phyloP scores from a whole-genome alignment of 352 stramenopile species.

The Peronosclerospora sorghi region DNA sequence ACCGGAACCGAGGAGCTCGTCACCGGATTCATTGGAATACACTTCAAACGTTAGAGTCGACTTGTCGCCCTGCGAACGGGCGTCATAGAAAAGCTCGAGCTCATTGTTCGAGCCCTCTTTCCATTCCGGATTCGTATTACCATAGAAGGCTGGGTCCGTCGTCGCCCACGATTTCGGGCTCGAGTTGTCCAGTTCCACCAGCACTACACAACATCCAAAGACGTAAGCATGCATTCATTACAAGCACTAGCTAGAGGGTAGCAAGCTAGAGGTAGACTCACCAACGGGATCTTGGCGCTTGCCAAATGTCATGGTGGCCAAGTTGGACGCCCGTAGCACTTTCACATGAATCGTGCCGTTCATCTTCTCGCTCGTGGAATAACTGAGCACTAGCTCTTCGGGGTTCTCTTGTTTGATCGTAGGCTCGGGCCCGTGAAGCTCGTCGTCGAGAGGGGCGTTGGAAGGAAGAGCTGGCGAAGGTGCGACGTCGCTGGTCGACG shows the following conservation, averaged over 20 bases:
- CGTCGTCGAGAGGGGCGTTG: neutral
- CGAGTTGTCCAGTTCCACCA: slow-evolving; percentile 57
- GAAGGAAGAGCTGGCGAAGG: neutral
- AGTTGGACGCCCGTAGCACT: slow-evolving; percentile 43
- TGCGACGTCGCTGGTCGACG: slow-evolving; percentile 10
- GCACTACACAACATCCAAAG: slow-evolving; percentile 25
- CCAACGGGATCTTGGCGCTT: slow-evolving; percentile 72
- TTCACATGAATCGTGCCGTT: slow-evolving; percentile 73
- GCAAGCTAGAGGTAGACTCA: slow-evolving; percentile 8
- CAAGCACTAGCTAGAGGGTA: neutral
- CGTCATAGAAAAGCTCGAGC: slow-evolving; percentile 76
- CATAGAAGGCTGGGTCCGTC: slow-evolving; percentile 56
- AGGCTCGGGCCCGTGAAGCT: slow-evolving; percentile 2
- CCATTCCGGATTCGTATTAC: slow-evolving; percentile 56
- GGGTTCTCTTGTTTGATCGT: slow-evolving; percentile 11
- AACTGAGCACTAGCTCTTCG: slow-evolving; percentile 1
- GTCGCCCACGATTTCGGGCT: slow-evolving; percentile 44
- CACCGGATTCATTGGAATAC: slow-evolving; percentile 57
- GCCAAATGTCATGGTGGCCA: slow-evolving; percentile 71
- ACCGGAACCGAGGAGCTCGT: slow-evolving; percentile 64
- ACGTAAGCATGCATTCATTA: neutral
- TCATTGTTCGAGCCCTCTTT: slow-evolving; percentile 58
- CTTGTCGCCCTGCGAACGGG: slow-evolving; percentile 32
- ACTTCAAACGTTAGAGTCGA: slow-evolving; percentile 52
- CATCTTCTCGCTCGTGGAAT: slow-evolving; percentile 1